These are phyloP conservation scores for Vicia villosa DNA, from an alignment of 306 rosid species.

Conservation along the genomic window DNA sequence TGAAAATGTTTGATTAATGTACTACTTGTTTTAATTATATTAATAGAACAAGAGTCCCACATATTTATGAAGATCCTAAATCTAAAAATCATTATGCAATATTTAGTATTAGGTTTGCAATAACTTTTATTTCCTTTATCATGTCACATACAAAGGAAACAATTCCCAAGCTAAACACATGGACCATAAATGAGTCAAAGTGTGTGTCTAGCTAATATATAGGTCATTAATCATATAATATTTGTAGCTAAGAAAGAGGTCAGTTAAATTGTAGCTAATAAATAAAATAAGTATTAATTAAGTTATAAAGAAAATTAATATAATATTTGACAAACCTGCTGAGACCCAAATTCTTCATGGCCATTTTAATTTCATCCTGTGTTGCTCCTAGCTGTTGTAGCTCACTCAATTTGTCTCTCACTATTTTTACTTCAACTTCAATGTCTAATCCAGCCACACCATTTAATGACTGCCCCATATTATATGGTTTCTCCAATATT, in stretches of 20 bases:
- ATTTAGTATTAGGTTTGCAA: not conserved
- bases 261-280: too few species aligned
- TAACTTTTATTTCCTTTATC: not conserved
- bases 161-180: not conserved
- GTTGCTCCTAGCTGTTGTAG: conserved; percentile 47
- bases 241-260: too few species aligned
- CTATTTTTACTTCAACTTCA: conserved; percentile 48
- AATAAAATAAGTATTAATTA: too few species aligned
- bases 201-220: too few species aligned
- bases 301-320: too few species aligned
- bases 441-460: conserved; percentile 63
- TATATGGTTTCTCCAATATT: conserved; percentile 59
- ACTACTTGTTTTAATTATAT: not conserved
- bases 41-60: not conserved
- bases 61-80: not conserved
- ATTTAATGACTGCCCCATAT: conserved; percentile 69
- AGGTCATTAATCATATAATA: too few species aligned
- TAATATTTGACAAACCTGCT: conserved; percentile 51
- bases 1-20: too few species aligned
- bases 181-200: too few species aligned
- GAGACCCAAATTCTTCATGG: conserved; percentile 74
- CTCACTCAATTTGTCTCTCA: conserved; percentile 43
- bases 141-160: not conserved
- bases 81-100: not conserved
- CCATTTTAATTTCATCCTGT: conserved; percentile 43